phyloP scores from a whole-genome alignment of 352 stramenopile species.

The Phytophthora vignae region DNA sequence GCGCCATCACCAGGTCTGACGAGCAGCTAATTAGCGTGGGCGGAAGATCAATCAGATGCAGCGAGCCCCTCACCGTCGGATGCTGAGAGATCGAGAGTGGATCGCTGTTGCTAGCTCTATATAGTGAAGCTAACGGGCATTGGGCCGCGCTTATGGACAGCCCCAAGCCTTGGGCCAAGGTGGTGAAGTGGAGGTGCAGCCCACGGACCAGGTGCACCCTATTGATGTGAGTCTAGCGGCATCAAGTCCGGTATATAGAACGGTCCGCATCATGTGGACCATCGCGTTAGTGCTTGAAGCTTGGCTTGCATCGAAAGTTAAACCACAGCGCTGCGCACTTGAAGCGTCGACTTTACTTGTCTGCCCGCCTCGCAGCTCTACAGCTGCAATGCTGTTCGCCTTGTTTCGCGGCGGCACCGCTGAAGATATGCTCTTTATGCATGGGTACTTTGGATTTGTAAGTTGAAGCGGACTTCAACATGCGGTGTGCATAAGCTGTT shows the following conservation, averaged over 20 bases:
- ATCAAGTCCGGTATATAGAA: slow-evolving; percentile 1
- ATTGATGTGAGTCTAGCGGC: not conserved
- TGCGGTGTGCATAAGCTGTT: not conserved
- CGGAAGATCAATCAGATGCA: slow-evolving; percentile 4
- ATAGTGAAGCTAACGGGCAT: not conserved
- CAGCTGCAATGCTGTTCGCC: too few relatives aligned
- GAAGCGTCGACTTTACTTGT: too few relatives aligned
- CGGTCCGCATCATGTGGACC: not conserved
- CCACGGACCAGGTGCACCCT: not conserved
- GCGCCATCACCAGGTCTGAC: not conserved
- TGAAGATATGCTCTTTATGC: not conserved
- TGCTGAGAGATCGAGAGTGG: not conserved
- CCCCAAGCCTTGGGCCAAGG: not conserved
- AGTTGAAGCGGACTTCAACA: slow-evolving; percentile 19
- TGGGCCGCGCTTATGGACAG: not conserved
- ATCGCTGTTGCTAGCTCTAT: not conserved
- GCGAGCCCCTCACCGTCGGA: not conserved
- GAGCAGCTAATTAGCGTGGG: slow-evolving; percentile 1
- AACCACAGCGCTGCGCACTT: too few relatives aligned
- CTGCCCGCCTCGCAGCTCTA: too few relatives aligned
- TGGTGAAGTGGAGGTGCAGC: slow-evolving; percentile 3
- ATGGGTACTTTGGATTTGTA: slow-evolving; percentile 1
- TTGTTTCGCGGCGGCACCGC: too few relatives aligned
- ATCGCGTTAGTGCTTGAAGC: too few relatives aligned
- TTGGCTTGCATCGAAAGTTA: too few relatives aligned